Evolutionary conservation across 139 green algal species (phyloP).

Genomic region (Parachlorella kessleri): DNA sequence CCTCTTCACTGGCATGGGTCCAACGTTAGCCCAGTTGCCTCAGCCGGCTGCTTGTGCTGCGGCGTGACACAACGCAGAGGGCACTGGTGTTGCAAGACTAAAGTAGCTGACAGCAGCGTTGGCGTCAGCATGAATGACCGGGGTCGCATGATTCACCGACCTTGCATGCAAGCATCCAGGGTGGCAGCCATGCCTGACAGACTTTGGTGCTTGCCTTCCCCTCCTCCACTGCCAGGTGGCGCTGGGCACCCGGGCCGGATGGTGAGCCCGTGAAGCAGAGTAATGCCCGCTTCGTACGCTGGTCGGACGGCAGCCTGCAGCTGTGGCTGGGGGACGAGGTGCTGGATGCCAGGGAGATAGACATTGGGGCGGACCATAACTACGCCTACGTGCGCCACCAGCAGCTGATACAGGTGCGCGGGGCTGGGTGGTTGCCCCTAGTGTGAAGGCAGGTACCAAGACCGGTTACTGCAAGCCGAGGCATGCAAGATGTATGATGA

Average conservation of each 20-base stretch:
- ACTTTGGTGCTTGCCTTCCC: neutral
- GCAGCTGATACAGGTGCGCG: constrained; percentile 34
- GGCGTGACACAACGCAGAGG: too few species aligned
- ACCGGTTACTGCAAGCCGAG: too few species aligned
- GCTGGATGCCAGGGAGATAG: constrained; percentile 64
- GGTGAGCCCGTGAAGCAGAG: constrained; percentile 52
- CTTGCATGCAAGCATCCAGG: too few species aligned
- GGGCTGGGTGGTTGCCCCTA: constrained; percentile 1
- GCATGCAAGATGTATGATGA: too few species aligned
- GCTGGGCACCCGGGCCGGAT: constrained; percentile 33
- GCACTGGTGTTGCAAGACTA: too few species aligned
- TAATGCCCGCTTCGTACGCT: constrained; percentile 81
- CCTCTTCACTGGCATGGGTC: neutral
- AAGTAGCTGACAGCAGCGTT: too few species aligned
- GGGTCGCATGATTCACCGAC: too few species aligned
- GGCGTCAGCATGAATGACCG: too few species aligned
- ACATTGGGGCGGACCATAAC: constrained; percentile 55
- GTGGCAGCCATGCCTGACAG: neutral
- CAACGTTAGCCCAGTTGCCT: too few species aligned
- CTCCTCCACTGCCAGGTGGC: too few species aligned
- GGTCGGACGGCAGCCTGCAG: constrained; percentile 75
- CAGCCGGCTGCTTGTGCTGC: too few species aligned
- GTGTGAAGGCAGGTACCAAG: too few species aligned
- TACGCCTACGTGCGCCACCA: constrained; percentile 65
- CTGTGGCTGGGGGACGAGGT: constrained; percentile 80